These are phyloP conservation scores for Phanerochaete sordida DNA, from an alignment of 768 basidiomycete genomes.

Conservation along the genomic window DNA sequence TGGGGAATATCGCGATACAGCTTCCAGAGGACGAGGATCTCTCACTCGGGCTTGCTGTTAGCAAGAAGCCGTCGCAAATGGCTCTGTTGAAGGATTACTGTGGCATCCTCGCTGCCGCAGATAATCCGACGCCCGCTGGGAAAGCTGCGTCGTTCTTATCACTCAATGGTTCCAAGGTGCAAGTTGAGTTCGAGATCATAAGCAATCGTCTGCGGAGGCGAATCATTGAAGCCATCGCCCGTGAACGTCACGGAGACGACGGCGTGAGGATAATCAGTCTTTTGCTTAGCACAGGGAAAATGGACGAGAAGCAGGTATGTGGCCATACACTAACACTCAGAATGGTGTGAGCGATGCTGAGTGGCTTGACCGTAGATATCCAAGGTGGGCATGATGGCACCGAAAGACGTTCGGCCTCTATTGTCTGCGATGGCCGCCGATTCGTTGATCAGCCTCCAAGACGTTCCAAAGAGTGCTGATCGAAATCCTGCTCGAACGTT, in stretches of 20 bases:
- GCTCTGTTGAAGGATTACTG: conserved; percentile 75
- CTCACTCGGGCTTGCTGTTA: conserved; percentile 57
- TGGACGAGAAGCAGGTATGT: conserved; percentile 88
- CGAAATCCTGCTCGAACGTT: conserved; percentile 86
- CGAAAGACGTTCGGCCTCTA: conserved; percentile 80
- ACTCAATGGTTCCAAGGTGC: conserved; percentile 64
- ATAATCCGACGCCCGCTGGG: conserved; percentile 77
- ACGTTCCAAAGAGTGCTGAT: conserved; percentile 88
- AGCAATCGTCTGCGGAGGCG: conserved; percentile 61
- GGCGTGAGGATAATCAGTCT: conserved; percentile 82
- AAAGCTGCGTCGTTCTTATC: conserved; percentile 70
- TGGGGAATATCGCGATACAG: conserved; percentile 60
- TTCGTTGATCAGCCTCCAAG: conserved; percentile 85
- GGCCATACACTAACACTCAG: too few relatives aligned
- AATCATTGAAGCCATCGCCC: conserved; percentile 72
- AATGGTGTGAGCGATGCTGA: neutral
- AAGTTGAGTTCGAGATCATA: conserved; percentile 78
- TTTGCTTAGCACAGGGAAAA: conserved; percentile 78
- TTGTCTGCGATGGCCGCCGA: conserved; percentile 77
- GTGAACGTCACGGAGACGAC: conserved; percentile 79
- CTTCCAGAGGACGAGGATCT: conserved; percentile 61
- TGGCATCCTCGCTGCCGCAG: conserved; percentile 74
- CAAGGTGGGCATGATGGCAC: conserved; percentile 89
- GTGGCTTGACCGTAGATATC: conserved; percentile 59
- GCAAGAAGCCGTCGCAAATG: conserved; percentile 50